Evolutionary conservation across 768 basidiomycete genomes (phyloP).

Genomic region (Lactifluus hygrophoroides): DNA sequence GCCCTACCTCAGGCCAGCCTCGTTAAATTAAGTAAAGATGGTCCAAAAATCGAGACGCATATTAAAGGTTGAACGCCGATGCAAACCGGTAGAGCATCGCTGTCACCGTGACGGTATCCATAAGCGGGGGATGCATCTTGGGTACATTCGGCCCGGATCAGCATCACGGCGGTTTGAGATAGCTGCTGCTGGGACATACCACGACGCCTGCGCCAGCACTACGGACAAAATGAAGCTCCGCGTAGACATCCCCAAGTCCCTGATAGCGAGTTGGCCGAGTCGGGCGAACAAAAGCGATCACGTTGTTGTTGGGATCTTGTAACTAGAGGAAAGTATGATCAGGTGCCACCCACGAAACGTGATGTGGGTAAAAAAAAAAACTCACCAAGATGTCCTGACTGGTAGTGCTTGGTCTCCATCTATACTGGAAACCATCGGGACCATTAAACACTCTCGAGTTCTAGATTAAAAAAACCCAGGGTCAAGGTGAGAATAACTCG

Average conservation of each 20-base stretch:
- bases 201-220: conserved; percentile 74
- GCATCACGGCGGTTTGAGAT: conserved; percentile 11
- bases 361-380: conserved; percentile 6
- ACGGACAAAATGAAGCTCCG: conserved; percentile 77
- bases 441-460: conserved; percentile 58
- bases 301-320: conserved; percentile 56
- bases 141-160: conserved; percentile 14
- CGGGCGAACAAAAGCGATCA: conserved; percentile 75
- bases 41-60: conserved; percentile 1
- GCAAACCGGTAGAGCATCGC: conserved; percentile 82
- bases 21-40: conserved; percentile 16
- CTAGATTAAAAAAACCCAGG: conserved; percentile 20
- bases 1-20: conserved; percentile 15
- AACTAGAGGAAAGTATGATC: conserved; percentile 37
- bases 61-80: conserved; percentile 36
- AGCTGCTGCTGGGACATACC: conserved; percentile 35
- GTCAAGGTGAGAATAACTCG: conserved; percentile 14
- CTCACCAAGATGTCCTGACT: conserved; percentile 42
- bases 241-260: conserved; percentile 73
- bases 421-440: conserved; percentile 73
- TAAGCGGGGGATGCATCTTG: conserved; percentile 87
- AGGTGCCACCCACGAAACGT: not conserved
- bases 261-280: conserved; percentile 73
- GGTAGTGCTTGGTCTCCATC: conserved; percentile 64
- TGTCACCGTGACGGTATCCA: conserved; percentile 81